Base-by-base conservation (phyloP, 2,329 filamentous ascomycete species). In the Thielaviopsis populi region DNA sequence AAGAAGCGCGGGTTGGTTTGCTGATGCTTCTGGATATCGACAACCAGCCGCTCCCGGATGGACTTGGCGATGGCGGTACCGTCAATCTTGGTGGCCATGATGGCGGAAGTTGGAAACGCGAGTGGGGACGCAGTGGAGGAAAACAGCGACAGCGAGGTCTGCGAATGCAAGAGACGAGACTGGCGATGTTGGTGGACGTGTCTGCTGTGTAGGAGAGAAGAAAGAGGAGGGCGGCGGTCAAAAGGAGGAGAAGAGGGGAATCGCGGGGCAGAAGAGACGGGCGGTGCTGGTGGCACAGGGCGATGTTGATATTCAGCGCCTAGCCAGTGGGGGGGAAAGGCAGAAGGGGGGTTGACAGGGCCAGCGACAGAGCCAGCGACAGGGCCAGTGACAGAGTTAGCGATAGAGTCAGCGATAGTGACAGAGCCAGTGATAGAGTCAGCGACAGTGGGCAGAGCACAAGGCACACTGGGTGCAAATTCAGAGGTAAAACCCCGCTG, bases 31-130 rank as follows among this genome's bases (percentile, higher is more conserved):
- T 83, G 81, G 75, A 99, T 95, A 75, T 96, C 86, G 58, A 78
- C 78, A 70, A 86, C 86, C 70, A 99, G 81, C 67, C 82, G 81
- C 78, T 91, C 89, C 67, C 94, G 87, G 73, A 97, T 96, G 73
- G 79, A 82, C 79, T 92, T 95, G 70, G 94, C 94, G 78, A 97
- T 91, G 73, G 89, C 90, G 64, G 87, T 96, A 79, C 94, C 94
- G 78, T 99, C 94, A 71, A 99, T 94, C 80, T 91, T 96, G 69
- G 90, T 92, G 70, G 84, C 83, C 91, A 96, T 97, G 72, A 76
- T 79, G 75, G 77, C 69, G 68, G 81, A 83, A 69, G 76, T 75
- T 50, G 76, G 75, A 69, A 79, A 80, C 65, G 24, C 11, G 59
- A 48, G 10, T 15, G 60, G 33, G 6, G 60, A 53, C 24, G 43